Evolutionary conservation across 2,329 filamentous ascomycete species (phyloP).

Genomic region (Penicillium italicum): DNA sequence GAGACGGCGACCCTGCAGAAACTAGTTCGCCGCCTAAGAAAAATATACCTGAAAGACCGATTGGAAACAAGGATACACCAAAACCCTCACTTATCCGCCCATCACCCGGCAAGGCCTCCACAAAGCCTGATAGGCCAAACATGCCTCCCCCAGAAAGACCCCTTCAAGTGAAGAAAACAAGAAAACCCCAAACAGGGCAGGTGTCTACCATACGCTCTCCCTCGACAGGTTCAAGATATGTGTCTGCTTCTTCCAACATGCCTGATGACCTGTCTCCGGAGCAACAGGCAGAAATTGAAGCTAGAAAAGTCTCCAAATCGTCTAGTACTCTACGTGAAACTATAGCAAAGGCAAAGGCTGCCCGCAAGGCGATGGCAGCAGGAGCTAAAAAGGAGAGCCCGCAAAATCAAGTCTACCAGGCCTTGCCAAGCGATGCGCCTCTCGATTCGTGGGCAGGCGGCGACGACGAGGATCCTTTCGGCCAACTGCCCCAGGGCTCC

Average conservation of each 20-base stretch:
- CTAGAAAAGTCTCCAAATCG: constrained; percentile 58
- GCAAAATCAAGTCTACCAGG: constrained; percentile 8
- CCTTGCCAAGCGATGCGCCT: constrained; percentile 17
- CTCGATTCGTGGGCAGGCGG: constrained; percentile 49
- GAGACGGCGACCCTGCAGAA: constrained; percentile 12
- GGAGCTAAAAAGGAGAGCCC: constrained; percentile 21
- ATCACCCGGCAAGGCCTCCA: constrained; percentile 54
- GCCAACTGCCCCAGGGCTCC: constrained; percentile 57
- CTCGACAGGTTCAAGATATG: constrained; percentile 31
- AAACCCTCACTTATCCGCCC: constrained; percentile 51
- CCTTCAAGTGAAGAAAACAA: constrained; percentile 40
- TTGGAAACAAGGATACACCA: constrained; percentile 49
- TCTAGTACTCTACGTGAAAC: constrained; percentile 81
- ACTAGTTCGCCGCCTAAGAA: constrained; percentile 19
- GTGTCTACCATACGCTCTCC: constrained; percentile 30
- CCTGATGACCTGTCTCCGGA: constrained; percentile 31
- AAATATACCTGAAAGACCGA: constrained; percentile 10
- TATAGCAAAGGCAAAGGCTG: constrained; percentile 88
- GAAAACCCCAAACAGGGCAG: constrained; percentile 33
- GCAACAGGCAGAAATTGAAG: constrained; percentile 31
- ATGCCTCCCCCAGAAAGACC: constrained; percentile 30
- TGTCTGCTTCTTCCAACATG: constrained; percentile 29
- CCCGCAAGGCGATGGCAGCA: constrained; percentile 55
- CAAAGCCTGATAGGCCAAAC: constrained; percentile 50
- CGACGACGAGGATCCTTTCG: constrained; percentile 48